Conservation (phyloP, 805 yeast genomes). For the Wilhelminamyces savonicus region DNA sequence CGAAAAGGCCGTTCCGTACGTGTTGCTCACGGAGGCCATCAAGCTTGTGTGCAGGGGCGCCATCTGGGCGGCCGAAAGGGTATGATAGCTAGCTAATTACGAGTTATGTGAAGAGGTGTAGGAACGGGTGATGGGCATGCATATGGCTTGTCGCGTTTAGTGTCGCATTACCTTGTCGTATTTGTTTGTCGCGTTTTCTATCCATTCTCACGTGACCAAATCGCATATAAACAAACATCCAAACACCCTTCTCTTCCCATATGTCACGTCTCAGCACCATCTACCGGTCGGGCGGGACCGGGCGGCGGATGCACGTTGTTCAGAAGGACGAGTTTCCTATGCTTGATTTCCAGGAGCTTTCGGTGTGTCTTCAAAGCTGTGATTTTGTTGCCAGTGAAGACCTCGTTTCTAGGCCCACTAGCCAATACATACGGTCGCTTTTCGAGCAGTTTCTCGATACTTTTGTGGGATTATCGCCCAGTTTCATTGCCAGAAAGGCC, state of each 20-base stretch:
- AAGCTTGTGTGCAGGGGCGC: slow-evolving; percentile 82
- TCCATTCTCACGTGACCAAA: too few species aligned
- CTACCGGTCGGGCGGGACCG: not conserved
- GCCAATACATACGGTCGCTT: slow-evolving; percentile 46
- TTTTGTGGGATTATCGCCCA: slow-evolving; percentile 46
- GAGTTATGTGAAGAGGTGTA: too few species aligned
- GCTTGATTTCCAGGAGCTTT: slow-evolving; percentile 53
- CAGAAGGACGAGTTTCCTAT: slow-evolving; percentile 52
- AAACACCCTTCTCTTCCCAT: too few species aligned
- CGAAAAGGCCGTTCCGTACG: slow-evolving; percentile 86
- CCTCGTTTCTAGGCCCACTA: slow-evolving; percentile 49
- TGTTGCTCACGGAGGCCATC: slow-evolving; percentile 81
- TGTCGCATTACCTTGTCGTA: too few species aligned
- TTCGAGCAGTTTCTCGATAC: slow-evolving; percentile 58
- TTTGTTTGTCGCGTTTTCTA: too few species aligned
- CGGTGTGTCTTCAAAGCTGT: slow-evolving; percentile 54
- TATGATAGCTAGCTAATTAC: slow-evolving; percentile 27
- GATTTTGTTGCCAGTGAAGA: slow-evolving; percentile 59
- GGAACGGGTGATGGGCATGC: too few species aligned
- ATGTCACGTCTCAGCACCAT: too few species aligned
- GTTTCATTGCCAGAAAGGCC: slow-evolving; percentile 15
- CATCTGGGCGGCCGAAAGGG: slow-evolving; percentile 83
- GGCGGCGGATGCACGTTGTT: not conserved
- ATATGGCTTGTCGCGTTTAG: too few species aligned
- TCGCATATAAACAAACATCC: too few species aligned